Evolutionary conservation across 257 asterid species (phyloP).

Genomic region (Solanum ahanhuiri): DNA sequence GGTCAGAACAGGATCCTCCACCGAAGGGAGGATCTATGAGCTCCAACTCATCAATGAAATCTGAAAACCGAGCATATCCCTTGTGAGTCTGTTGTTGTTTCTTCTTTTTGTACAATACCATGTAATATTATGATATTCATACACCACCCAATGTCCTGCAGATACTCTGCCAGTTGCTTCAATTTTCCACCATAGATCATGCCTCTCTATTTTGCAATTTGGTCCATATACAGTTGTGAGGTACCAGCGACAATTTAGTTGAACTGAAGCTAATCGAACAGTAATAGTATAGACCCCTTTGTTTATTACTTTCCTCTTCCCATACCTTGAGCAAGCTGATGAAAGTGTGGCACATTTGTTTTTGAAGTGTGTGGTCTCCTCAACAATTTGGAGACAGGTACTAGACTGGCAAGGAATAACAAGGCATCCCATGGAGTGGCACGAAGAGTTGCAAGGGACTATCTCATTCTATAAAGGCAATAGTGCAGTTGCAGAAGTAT

Average conservation of each 20-base stretch:
- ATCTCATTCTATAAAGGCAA: neutral
- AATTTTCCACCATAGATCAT: neutral
- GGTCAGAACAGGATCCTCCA: neutral
- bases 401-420: neutral
- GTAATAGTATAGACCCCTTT: neutral
- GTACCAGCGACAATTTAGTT: neutral
- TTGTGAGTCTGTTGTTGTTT: neutral
- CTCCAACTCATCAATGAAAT: neutral
- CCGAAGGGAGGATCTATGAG: neutral
- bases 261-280: neutral
- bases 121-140: neutral
- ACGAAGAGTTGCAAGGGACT: neutral
- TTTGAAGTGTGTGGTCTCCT: neutral
- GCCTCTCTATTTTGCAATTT: neutral
- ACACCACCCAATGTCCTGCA: neutral
- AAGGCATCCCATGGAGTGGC: neutral
- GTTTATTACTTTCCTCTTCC: neutral
- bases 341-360: neutral
- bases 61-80: neutral
- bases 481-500: neutral
- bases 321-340: neutral
- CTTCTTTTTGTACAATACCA: neutral
- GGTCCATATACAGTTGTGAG: neutral
- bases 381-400: neutral
- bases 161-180: neutral